Conservation (phyloP, 768 basidiomycete species). For the Lentinus brumalis region DNA sequence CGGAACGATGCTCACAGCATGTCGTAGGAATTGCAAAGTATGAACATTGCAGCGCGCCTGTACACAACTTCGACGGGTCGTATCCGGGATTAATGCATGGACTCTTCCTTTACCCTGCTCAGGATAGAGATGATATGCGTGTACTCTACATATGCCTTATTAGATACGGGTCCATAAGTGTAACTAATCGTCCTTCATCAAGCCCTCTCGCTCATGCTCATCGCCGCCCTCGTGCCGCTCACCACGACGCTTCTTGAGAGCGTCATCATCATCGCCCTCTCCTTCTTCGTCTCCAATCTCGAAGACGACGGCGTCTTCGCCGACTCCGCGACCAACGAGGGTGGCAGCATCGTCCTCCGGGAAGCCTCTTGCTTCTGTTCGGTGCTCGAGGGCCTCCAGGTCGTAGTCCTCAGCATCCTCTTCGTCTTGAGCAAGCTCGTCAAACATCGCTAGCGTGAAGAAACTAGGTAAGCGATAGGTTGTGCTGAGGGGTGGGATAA, state of each 20-base stretch:
- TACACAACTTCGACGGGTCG: slow-evolving; percentile 88
- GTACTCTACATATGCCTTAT: slow-evolving; percentile 38
- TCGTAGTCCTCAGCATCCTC: slow-evolving; percentile 94
- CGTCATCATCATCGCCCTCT: slow-evolving; percentile 61
- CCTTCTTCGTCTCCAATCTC: slow-evolving; percentile 88
- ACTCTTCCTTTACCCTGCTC: slow-evolving; percentile 17
- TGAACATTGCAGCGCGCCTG: slow-evolving; percentile 90
- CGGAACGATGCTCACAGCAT: not conserved
- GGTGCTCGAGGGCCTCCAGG: slow-evolving; percentile 69
- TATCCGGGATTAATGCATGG: slow-evolving; percentile 57
- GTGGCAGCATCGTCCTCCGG: slow-evolving; percentile 72
- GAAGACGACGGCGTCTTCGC: slow-evolving; percentile 80
- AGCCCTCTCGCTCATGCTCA: slow-evolving; percentile 65
- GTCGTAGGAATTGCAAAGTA: slow-evolving; percentile 84
- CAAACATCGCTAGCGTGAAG: slow-evolving; percentile 88
- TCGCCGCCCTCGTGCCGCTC: slow-evolving; percentile 40
- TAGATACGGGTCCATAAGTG: slow-evolving; percentile 27
- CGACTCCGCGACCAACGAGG: slow-evolving; percentile 59
- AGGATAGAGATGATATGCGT: slow-evolving; percentile 28
- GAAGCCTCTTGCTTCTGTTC: slow-evolving; percentile 42
- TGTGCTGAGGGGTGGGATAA: not conserved
- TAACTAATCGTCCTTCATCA: slow-evolving; percentile 50
- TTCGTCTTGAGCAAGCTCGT: slow-evolving; percentile 94
- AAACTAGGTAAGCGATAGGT: slow-evolving; percentile 9
- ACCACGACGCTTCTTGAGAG: slow-evolving; percentile 51